A percentile compares a stretch with the other conserved stretches of the same genome.
Evolutionary conservation across 2,329 filamentous ascomycete genomes (phyloP).

Genomic region (Trichoderma harzianum): DNA sequence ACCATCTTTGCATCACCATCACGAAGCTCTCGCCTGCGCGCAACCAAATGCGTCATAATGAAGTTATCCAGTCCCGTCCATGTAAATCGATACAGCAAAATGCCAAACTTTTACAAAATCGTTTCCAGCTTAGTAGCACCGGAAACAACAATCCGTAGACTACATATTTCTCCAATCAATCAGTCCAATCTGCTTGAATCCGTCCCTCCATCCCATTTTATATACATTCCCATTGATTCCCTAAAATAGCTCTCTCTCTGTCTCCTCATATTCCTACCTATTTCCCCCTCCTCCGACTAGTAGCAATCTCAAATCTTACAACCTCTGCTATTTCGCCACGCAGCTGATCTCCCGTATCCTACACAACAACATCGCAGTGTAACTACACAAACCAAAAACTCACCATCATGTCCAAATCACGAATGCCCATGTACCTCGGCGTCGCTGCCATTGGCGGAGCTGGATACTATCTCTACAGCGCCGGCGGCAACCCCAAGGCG

Average conservation of each 20-base stretch:
- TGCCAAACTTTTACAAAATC: not conserved
- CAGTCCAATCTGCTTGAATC: not conserved
- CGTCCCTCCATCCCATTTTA: not conserved
- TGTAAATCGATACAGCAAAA: not conserved
- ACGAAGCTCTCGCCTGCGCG: not conserved
- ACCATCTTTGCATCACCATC: constrained; percentile 15
- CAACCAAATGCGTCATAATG: constrained; percentile 5
- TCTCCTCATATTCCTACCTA: not conserved
- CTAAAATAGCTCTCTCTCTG: not conserved
- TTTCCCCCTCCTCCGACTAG: not conserved
- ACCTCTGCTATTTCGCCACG: not conserved
- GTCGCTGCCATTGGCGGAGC: constrained; percentile 62
- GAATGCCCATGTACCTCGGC: constrained; percentile 52
- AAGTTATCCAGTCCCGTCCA: not conserved
- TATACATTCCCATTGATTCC: not conserved
- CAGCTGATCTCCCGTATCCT: not conserved
- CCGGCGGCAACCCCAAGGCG: constrained; percentile 74
- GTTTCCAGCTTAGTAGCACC: not conserved
- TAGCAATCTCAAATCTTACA: not conserved
- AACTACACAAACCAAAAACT: not conserved
- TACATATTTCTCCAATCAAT: not conserved
- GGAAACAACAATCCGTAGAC: not conserved
- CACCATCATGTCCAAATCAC: constrained; percentile 42
- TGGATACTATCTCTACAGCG: constrained; percentile 88
- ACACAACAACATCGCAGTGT: not conserved